phyloP scores from a whole-genome alignment of 192 early-diverging fungal genomes.

The Backusella tuberculispora region DNA sequence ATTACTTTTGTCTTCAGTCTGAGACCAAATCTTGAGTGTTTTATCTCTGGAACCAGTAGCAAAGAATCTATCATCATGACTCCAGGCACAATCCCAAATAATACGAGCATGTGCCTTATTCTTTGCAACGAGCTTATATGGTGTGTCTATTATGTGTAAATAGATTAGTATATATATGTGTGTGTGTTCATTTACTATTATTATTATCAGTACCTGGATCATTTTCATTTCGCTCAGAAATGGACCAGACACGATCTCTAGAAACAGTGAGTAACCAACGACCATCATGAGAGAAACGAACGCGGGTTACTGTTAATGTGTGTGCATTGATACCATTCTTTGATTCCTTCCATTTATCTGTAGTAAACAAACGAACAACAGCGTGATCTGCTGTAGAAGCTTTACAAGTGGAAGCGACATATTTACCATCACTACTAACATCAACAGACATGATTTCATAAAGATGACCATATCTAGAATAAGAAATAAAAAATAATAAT shows the following conservation, averaged over 20 bases:
- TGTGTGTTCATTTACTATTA: neutral
- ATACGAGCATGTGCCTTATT: constrained; percentile 90
- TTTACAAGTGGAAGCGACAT: constrained; percentile 79
- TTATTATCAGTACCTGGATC: constrained; percentile 35
- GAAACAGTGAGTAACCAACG: constrained; percentile 77
- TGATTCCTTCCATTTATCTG: constrained; percentile 70
- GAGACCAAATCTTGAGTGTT: constrained; percentile 80
- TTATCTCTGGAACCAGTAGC: constrained; percentile 94
- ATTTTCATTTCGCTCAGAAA: constrained; percentile 66
- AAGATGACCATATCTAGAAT: constrained; percentile 84
- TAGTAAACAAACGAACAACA: constrained; percentile 70
- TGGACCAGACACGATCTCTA: constrained; percentile 86
- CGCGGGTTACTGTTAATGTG: constrained; percentile 80
- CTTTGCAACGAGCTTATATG: constrained; percentile 62
- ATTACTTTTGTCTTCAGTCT: constrained; percentile 14
- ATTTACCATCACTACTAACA: constrained; percentile 66
- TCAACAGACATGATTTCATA: constrained; percentile 89
- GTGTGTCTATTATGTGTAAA: constrained; percentile 27
- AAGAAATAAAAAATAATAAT: constrained; percentile 13
- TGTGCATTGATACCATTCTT: constrained; percentile 65
- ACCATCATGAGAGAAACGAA: constrained; percentile 80
- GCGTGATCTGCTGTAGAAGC: constrained; percentile 76
- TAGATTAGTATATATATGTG: neutral
- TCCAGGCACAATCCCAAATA: constrained; percentile 91
- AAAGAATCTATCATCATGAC: constrained; percentile 77